Base-by-base conservation (phyloP, 2,329 filamentous ascomycete species). In the Aspergillus pseudoglaucus region DNA sequence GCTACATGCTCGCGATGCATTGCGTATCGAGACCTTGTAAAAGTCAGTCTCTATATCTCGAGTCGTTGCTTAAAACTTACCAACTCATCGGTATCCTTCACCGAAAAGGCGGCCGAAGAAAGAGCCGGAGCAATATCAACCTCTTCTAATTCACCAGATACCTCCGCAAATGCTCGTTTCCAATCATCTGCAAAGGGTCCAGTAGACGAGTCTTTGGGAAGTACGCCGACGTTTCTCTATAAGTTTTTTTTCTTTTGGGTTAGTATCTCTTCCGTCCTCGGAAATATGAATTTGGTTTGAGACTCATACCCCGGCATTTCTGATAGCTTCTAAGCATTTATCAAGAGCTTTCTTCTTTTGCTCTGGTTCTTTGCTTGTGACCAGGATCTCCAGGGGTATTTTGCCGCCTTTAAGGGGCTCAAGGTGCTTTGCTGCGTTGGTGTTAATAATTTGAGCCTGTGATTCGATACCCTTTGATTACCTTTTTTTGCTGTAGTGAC, bases 401-500 rank as follows among this genome's bases (percentile, higher is more conserved):
- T 94, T 93, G 61, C 91, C 90, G 54, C 88, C 88, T 69, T 95
- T 95, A 59, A 98, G 78, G 55, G 87, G 84, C 62, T 96, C 90
- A 40, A 98, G 78, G 70, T 97, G 90, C 64, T 95, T 91, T 22
- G 93, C 90, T 95, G 59, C 35, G 56, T 12, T 12, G 25, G 10
- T 30, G 25, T 30, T 30, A 30, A 12, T 30, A 4, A 12, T 12
- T 12, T 30, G 25, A 30, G 10, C 17, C 5, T 22, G 6, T 18
- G 7, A 20, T 8, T 6, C 10, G 4, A 39, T 18, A 27, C 23
- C 14, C 2, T 30, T 17, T 1, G 52, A 61, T 55, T 66, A 95
- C 90, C 91, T 82, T 98, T 98, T 75, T 98, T 98, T 50, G 88
- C 85, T 5, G 93, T 98, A 6, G 93, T 98, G 56, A 98, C 83